Conservation (phyloP, 768 basidiomycete genomes). For the Myochromella boudieri region DNA sequence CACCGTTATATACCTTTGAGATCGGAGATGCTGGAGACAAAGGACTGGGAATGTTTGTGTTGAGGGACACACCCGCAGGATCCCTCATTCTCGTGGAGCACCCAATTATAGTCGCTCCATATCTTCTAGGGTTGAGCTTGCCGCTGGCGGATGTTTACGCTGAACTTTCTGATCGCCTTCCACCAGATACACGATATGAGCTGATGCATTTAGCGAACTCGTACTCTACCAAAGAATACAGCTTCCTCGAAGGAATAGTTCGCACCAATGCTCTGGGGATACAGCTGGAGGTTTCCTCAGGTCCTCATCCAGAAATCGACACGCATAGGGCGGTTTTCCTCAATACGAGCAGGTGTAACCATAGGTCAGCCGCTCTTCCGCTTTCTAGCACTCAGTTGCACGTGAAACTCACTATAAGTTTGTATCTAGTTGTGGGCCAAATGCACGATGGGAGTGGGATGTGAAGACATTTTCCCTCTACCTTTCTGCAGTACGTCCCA, state of each 20-base stretch:
- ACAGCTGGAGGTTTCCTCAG: conserved; percentile 25
- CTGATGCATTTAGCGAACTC: conserved; percentile 33
- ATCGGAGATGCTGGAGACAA: conserved; percentile 27
- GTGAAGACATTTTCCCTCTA: conserved; percentile 26
- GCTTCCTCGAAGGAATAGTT: conserved; percentile 26
- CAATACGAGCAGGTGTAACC: conserved; percentile 36
- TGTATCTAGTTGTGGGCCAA: conserved; percentile 35
- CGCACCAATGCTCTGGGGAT: conserved; percentile 33
- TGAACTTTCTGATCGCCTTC: conserved; percentile 27
- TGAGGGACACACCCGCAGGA: conserved; percentile 29
- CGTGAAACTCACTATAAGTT: too few relatives aligned
- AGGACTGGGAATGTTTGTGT: conserved; percentile 38
- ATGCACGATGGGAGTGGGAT: conserved; percentile 39
- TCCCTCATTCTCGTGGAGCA: conserved; percentile 37
- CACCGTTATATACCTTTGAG: conserved; percentile 15
- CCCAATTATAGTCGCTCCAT: conserved; percentile 40
- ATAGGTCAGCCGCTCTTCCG: conserved; percentile 32
- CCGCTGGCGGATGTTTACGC: conserved; percentile 32
- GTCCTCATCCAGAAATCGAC: conserved; percentile 21
- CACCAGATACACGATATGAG: conserved; percentile 21
- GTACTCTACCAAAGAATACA: conserved; percentile 9
- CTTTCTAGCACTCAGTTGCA: too few relatives aligned
- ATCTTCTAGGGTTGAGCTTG: conserved; percentile 24
- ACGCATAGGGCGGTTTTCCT: conserved; percentile 36
- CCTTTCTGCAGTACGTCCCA: conserved; percentile 33